Evolutionary conservation across 441 rosid species (phyloP), one percentile per base, ranked within the genome.

Genomic region (Croton laevigatus): DNA sequence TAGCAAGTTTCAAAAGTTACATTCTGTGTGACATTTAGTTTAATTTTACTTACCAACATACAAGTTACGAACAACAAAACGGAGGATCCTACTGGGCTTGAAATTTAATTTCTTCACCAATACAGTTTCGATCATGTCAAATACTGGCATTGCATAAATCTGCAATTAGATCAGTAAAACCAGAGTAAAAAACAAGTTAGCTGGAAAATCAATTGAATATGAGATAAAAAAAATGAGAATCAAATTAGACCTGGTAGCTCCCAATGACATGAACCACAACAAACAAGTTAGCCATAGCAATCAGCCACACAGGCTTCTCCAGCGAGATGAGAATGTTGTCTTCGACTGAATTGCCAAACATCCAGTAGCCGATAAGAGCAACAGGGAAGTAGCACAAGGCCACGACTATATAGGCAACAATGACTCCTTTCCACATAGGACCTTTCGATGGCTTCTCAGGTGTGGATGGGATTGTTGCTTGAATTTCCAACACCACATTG

Each of bases 61-160:
- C 46, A 81, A 0, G 54, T 55, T 87, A 16, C 98, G 91, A 2
- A 85, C 84, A 19, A 78, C 5, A 59, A 87, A 90, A 32, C 98
- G 84, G 61, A 92, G 97, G 8, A 37, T 3, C 17, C 19, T 36
- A 37, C 71, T 75, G 1, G 98, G 98, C 69, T 57, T 73, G 79
- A 90, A 92, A 70, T 86, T 45, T 64, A 92, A 62, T 74, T 85
- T 87, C 83, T 87, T 92, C 2, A 92, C 96, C 66, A 90, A 48
- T 19, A 83, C 14, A 11, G 94, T 92, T 69, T 92, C 98, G 22
- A 90, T 75, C 98, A 92, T 92, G 82, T 92, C 98, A 45, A 92
- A 92, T 59, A 92, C 98, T 4, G 98, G 94, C 88, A 92, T 90
- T 48, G 98, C 98, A 71, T 90, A 92, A 17, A 92, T 85, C 96